These are phyloP conservation scores for Colletotrichum kahawae DNA, from an alignment of 2,329 filamentous ascomycete genomes.

Conservation along the genomic window DNA sequence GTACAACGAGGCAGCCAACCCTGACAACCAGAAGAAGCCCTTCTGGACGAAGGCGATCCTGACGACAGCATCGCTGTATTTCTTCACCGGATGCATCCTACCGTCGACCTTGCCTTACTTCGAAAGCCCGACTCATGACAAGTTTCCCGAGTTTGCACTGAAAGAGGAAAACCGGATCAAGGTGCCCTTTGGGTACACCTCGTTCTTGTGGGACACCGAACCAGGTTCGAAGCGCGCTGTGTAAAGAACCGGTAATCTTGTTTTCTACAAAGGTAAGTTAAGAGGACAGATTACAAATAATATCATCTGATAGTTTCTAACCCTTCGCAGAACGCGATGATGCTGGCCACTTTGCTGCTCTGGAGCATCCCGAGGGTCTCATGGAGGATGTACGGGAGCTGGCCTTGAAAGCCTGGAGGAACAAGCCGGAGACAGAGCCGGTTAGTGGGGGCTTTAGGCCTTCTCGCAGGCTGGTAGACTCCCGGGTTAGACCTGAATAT, in stretches of 20 bases:
- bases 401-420: neutral
- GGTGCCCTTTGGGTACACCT: constrained; percentile 21
- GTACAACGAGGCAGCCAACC: constrained; percentile 23
- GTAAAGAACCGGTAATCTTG: constrained; percentile 21
- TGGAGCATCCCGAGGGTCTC: constrained; percentile 18
- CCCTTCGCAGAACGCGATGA: constrained; percentile 18
- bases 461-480: neutral
- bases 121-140: constrained; percentile 20
- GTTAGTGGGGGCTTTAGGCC: neutral
- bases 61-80: constrained; percentile 27
- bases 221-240: constrained; percentile 17
- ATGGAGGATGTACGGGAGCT: constrained; percentile 6
- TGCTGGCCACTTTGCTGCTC: constrained; percentile 24
- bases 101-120: constrained; percentile 24
- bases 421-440: neutral
- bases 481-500: neutral
- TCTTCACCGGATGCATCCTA: constrained; percentile 27
- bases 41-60: constrained; percentile 21
- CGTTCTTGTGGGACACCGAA: constrained; percentile 20
- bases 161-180: constrained; percentile 22
- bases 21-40: constrained; percentile 19
- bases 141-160: constrained; percentile 17
- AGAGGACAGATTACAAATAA: neutral
- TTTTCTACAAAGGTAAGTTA: constrained; percentile 22
- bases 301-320: neutral